phyloP scores from a whole-genome alignment of 1,284 basidiomycete genomes.

The Boletus smithii region DNA sequence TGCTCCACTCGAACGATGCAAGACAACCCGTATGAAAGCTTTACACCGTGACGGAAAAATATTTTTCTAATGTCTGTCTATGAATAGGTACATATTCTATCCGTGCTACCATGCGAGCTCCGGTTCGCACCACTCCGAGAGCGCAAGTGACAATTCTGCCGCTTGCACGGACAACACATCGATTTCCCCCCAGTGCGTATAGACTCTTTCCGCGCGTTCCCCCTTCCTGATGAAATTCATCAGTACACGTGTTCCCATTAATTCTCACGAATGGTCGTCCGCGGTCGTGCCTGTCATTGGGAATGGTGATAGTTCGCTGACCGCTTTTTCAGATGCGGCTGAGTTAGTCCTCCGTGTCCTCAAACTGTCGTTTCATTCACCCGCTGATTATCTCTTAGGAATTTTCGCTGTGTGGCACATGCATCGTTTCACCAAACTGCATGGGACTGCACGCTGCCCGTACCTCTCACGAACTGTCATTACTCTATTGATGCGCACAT shows the following conservation, averaged over 20 bases:
- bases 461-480: background rate
- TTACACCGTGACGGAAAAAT: background rate
- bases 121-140: background rate
- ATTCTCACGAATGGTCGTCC: background rate
- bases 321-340: background rate
- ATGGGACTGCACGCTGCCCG: background rate
- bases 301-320: slow-evolving; percentile 1
- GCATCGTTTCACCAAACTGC: background rate
- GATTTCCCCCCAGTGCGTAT: slow-evolving; percentile 7
- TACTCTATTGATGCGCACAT: background rate
- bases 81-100: slow-evolving; percentile 3
- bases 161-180: background rate
- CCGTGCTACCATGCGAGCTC: background rate
- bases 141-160: background rate
- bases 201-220: background rate
- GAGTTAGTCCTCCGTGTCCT: slow-evolving; percentile 14
- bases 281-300: background rate
- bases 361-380: background rate
- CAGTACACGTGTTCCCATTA: background rate
- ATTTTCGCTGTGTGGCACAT: background rate
- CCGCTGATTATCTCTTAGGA: slow-evolving; percentile 5
- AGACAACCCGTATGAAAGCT: slow-evolving; percentile 7
- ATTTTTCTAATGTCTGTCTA: slow-evolving; percentile 2
- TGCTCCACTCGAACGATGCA: slow-evolving; percentile 11
- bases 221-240: slow-evolving; percentile 6